Evolutionary conservation across 352 stramenopile species (phyloP).

Genomic region (Phytophthora niederhauseri): DNA sequence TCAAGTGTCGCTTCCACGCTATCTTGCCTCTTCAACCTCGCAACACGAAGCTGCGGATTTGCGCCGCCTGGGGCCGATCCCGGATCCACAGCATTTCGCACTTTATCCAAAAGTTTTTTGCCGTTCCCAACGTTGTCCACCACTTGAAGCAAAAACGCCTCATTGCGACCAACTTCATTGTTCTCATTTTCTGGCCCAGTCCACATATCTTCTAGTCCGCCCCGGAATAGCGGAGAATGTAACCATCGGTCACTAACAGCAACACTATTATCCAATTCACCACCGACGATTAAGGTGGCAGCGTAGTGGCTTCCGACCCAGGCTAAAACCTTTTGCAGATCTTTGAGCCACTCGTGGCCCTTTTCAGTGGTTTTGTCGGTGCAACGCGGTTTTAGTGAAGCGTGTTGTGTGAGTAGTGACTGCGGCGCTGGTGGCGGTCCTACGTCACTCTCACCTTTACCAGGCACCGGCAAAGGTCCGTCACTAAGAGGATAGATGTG

Average conservation of each 20-base stretch:
- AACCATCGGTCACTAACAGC: constrained; percentile 53
- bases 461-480: not conserved
- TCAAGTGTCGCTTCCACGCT: constrained; percentile 85
- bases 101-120: constrained; percentile 84
- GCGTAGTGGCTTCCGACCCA: constrained; percentile 75
- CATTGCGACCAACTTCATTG: constrained; percentile 44
- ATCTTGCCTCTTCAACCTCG: constrained; percentile 77
- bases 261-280: constrained; percentile 15
- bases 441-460: constrained; percentile 2
- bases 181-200: constrained; percentile 5
- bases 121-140: constrained; percentile 72
- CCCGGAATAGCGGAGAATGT: constrained; percentile 58
- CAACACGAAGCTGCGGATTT: constrained; percentile 71
- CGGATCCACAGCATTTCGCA: constrained; percentile 73
- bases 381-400: not conserved
- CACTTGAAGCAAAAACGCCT: constrained; percentile 72
- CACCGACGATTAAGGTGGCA: constrained; percentile 54
- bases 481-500: constrained; percentile 52
- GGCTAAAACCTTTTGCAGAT: constrained; percentile 67
- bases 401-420: constrained; percentile 10
- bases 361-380: constrained; percentile 35
- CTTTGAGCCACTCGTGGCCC: constrained; percentile 54
- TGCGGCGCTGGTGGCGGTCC: constrained; percentile 17
- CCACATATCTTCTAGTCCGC: constrained; percentile 48
- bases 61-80: constrained; percentile 32